Percentiles rank a stretch among this genome's conserved stretches.
phyloP scores from a whole-genome alignment of 345 rosid genomes.

The Geranium brycei region DNA sequence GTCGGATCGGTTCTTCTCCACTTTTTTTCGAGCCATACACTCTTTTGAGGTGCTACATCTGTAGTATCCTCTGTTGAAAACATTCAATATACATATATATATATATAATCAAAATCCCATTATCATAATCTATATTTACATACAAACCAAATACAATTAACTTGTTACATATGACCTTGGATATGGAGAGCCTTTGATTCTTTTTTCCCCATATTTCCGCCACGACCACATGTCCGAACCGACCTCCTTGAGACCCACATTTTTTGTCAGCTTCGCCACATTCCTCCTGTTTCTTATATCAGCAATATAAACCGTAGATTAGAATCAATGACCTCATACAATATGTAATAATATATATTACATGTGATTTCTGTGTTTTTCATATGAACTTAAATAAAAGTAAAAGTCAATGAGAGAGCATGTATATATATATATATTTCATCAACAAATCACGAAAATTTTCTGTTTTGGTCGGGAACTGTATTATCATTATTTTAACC shows the following conservation, averaged over 20 bases:
- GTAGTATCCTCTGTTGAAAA: slow-evolving; percentile 57
- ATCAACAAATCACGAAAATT: too few relatives aligned
- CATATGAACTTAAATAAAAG: too few relatives aligned
- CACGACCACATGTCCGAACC: slow-evolving; percentile 94
- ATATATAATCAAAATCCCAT: too few relatives aligned
- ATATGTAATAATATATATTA: too few relatives aligned
- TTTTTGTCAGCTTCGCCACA: slow-evolving; percentile 63
- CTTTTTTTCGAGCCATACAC: slow-evolving; percentile 88
- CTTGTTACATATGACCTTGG: slow-evolving; percentile 37
- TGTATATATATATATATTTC: too few relatives aligned
- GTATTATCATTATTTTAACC: too few relatives aligned
- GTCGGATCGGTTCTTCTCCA: slow-evolving; percentile 86
- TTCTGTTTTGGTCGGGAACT: too few relatives aligned
- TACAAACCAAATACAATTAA: not conserved
- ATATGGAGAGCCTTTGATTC: slow-evolving; percentile 93
- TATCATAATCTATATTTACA: not conserved
- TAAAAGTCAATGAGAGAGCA: too few relatives aligned
- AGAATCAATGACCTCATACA: too few relatives aligned
- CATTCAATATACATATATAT: slow-evolving; percentile 5
- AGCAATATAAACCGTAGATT: too few relatives aligned
- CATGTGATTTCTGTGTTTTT: too few relatives aligned
- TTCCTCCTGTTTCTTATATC: slow-evolving; percentile 42
- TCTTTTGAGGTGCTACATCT: slow-evolving; percentile 89
- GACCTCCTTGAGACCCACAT: slow-evolving; percentile 64
- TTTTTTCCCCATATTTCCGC: slow-evolving; percentile 94